Evolutionary conservation across 257 asterid genomes (phyloP), one percentile per base, ranked within the genome.

Genomic region (Scutellaria galericulata): DNA sequence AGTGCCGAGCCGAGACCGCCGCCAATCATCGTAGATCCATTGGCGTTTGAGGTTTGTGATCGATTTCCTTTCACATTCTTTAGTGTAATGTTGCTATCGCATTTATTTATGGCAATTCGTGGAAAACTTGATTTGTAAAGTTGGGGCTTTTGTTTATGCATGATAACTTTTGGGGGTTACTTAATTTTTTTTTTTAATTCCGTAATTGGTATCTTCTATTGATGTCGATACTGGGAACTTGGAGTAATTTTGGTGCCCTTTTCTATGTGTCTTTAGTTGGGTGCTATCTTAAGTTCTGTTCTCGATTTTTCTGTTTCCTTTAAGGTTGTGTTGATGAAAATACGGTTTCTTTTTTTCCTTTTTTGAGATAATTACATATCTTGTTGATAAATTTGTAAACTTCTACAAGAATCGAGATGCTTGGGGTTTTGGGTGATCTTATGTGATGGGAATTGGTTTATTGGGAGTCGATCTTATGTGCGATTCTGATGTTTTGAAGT

Each of bases 21-120:
- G 50, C 50, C 7, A 8, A 61, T 61, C 51, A 48, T 15, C 31
- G 13, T 46, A 11, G 13, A 9, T 31, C 45, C 66, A 24, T 60
- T 9, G 66, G 37, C 47, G 51, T 50, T 18, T 39, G 51, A 41
- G 67, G 67, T 41, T 61, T 61, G n/a, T 61, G 51, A n/a, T 61
- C 51, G 9, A 61, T 61, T 61, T 15, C 67, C 2, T 61, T 50
- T 41, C 67, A 0, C 2, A 37, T 7, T 31, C 14, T 40, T 9
- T 15, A 7, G 31, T 61, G 67, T 40, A 35, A 59, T 57, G 9
- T 27, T 57, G 63, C 0, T 56, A 14, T 37, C 65, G 65, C 27
- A 59, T 61, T n/a, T 40, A 0, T 14, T 24, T 37, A 1, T 39
- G 27, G 51, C 40, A 40, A 61, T 61, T 61, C 14, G 67, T 61